Base-by-base conservation (phyloP, 257 asterid genomes). In the Craterostigma plantagineum region DNA sequence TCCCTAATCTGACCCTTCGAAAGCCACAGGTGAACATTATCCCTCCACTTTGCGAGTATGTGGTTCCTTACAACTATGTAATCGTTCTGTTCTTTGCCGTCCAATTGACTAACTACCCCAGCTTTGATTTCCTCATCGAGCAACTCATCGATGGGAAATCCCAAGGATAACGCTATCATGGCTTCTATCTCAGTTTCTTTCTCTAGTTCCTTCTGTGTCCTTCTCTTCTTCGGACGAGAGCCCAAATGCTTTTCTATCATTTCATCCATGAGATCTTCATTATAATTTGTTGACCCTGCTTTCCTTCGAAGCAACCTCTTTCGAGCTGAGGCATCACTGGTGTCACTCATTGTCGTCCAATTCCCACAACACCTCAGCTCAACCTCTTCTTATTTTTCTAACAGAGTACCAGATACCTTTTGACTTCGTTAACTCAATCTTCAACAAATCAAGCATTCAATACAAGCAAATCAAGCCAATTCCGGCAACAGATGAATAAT, bases 1-100 rank as follows among this genome's bases (percentile, higher is more conserved):
- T 81, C 92, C 70, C 50, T 71, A 45, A 77, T 56, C 54, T 63
- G 73, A 17, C 57, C 83, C 62, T 71, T 77, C 40, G 81, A 71
- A 45, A 81, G 71, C 84, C 84, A 81, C 9, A 60, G 48, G 13
- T 58, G 56, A 17, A 81, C 92, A 57, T 77, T 77, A 43, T 53
- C 73, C 61, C 92, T 67, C 94, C 94, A 81, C 55, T 27, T 65
- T 3, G 84, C 64, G 9, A 77, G 81, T 45, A 77, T 81, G 56
- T 81, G 94, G 64, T 81, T 81, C 57, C 94, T 69, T 17, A 81
- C 76, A 33, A 81, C 94, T 34, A 81, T 81, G 56, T 81, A 81
- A 48, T 81, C 79, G 18, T 81, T 81, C 54, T 81, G 94, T 58
- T 77, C 77, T 62, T 77, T 77, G 53, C 94, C 92, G 34, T 62